Evolutionary conservation across 2,329 filamentous ascomycete genomes (phyloP), one percentile per base, ranked within the genome.

Genomic region (Cyphellophora attinorum): DNA sequence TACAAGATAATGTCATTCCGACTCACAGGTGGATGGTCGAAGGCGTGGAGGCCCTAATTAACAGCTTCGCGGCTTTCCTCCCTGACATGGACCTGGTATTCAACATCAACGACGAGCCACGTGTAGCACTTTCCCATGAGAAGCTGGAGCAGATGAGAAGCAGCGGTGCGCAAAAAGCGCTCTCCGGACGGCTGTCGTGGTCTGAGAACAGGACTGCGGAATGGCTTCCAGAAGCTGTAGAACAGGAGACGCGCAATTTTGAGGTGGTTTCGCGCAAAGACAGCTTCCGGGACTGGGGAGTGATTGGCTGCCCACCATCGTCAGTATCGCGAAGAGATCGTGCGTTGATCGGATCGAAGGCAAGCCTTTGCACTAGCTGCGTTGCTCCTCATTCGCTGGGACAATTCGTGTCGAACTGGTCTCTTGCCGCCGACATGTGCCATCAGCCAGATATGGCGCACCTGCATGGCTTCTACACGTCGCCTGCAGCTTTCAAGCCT

Each of bases 381-480:
- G 62, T 67, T 2, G 59, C 62, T 5, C 70, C 72, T 1, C 81
- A 88, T 49, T 81, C 81, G 0, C 60, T 73, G 12, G 77, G 74
- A 2, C 75, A 76, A 14, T 81, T 84, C 48, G 59, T 85, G 5
- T 61, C 65, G 4, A 67, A 82, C 46, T 88, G 81, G 76, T 64
- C 68, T 1, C 53, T 68, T 6, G 74, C 79, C 4, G 68, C 76
- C 5, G 72, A 84, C 30, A 68, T 80, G 17, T 93, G 85, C 52
- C 72, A 81, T 40, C 84, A 91, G 50, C 80, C 85, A 1, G 85
- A 91, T 44, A 62, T 89, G 19, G 72, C 75, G 17, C 68, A 78
- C 41, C 65, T 89, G 1, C 83, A 89, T 48, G 80, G 82, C 27
- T 76, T 89, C 50, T 76, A 83, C 52, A 65, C 82, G 27, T 75